These are phyloP conservation scores for Calonectria multiphialidica DNA, from an alignment of 2,329 filamentous ascomycete genomes.

Conservation along the genomic window DNA sequence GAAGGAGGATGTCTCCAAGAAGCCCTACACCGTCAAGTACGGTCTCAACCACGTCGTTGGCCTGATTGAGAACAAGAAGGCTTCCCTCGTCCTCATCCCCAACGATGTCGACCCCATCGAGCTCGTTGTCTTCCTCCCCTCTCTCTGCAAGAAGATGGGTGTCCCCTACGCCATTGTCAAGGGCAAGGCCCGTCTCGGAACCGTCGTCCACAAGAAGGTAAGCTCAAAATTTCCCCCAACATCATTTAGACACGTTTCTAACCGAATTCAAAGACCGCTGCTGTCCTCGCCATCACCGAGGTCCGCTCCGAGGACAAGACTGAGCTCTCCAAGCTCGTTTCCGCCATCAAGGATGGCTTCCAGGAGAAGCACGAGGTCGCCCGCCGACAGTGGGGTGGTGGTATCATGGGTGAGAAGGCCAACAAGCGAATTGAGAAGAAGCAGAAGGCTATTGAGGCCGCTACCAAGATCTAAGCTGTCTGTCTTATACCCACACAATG, in stretches of 20 bases:
- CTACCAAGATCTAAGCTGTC: slow-evolving; percentile 92
- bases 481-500: slow-evolving; percentile 53
- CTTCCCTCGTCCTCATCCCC: slow-evolving; percentile 95
- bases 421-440: slow-evolving; percentile 83
- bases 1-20: slow-evolving; percentile 99
- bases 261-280: slow-evolving; percentile 82
- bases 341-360: slow-evolving; percentile 98
- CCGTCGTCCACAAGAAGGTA: slow-evolving; percentile 99
- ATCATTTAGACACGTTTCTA: slow-evolving; percentile 34
- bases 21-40: slow-evolving; percentile 99
- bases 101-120: slow-evolving; percentile 99
- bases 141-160: slow-evolving; percentile 99
- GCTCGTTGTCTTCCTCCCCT: slow-evolving; percentile 98
- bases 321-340: slow-evolving; percentile 96
- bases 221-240: background rate
- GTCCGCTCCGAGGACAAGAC: slow-evolving; percentile 98
- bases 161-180: slow-evolving; percentile 99
- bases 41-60: slow-evolving; percentile 99
- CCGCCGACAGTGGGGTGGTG: slow-evolving; percentile 97
- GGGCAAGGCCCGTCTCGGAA: slow-evolving; percentile 99
- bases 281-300: slow-evolving; percentile 95
- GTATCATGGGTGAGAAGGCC: slow-evolving; percentile 99
- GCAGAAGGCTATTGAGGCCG: slow-evolving; percentile 91
- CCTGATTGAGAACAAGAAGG: slow-evolving; percentile 99
- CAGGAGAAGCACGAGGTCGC: slow-evolving; percentile 93